Evolutionary conservation across 345 rosid genomes (phyloP).

Genomic region (Kandelia obovata): DNA sequence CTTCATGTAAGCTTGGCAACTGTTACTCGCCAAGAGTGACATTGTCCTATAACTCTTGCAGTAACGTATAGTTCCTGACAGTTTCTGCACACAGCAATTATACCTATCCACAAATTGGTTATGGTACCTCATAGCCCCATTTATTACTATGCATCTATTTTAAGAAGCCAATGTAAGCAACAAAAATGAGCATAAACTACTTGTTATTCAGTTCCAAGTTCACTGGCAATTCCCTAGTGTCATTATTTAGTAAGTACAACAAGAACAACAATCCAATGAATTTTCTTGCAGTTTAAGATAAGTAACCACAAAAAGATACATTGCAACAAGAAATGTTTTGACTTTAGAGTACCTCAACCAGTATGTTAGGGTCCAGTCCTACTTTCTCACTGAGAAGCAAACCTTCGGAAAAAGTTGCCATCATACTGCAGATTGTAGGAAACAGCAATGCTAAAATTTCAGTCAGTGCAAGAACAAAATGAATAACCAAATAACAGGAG

Average conservation of each 20-base stretch:
- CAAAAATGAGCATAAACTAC: no score
- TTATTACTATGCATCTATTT: no score
- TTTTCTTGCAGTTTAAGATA: background rate
- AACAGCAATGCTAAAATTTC: constrained; percentile 9
- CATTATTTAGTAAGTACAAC: background rate
- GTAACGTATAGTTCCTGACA: no score
- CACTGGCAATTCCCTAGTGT: background rate
- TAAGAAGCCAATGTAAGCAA: no score
- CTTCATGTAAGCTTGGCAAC: no score
- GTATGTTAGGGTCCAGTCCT: constrained; percentile 73
- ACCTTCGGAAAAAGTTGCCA: constrained; percentile 92
- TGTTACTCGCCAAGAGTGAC: no score
- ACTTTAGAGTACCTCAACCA: constrained; percentile 61
- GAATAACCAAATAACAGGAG: background rate
- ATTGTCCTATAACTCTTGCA: no score
- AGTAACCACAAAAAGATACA: background rate
- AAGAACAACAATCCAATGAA: background rate
- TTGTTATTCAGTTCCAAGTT: background rate
- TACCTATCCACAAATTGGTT: no score
- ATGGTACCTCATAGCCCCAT: no score
- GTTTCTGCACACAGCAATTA: no score
- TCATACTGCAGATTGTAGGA: constrained; percentile 60
- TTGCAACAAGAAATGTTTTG: background rate
- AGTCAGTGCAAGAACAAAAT: constrained; percentile 3
- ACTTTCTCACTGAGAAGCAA: constrained; percentile 79